phyloP scores from a whole-genome alignment of 139 green algal genomes.

The Klebsormidium nitens region DNA sequence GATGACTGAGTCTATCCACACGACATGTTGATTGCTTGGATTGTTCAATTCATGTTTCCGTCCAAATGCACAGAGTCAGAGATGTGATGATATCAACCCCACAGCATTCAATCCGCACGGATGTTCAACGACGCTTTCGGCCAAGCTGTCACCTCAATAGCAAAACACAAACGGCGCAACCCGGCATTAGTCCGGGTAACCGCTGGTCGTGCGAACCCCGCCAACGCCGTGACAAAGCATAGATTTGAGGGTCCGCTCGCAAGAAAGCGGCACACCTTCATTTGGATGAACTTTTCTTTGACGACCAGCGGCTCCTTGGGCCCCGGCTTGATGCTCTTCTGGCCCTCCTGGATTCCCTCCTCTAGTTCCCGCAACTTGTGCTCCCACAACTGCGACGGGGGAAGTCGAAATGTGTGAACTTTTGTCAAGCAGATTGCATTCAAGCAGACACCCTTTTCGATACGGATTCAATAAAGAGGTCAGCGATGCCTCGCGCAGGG shows the following conservation, averaged over 20 bases:
- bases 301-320: constrained; percentile 4
- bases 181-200: neutral
- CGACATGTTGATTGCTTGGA: too few species aligned
- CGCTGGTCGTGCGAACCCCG: neutral
- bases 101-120: neutral
- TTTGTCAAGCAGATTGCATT: neutral
- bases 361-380: neutral
- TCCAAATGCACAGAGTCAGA: too few species aligned
- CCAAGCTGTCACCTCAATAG: neutral
- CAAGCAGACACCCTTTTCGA: neutral
- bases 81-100: neutral
- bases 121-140: neutral
- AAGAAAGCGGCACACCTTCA: too few species aligned
- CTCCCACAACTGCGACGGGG: neutral
- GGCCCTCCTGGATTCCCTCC: neutral
- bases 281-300: constrained; percentile 33
- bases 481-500: neutral
- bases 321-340: constrained; percentile 2
- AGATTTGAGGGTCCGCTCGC: too few species aligned
- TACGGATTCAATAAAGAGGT: neutral
- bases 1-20: too few species aligned
- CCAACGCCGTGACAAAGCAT: too few species aligned
- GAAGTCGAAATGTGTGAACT: neutral
- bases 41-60: too few species aligned
- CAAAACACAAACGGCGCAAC: neutral